phyloP scores from a whole-genome alignment of 495 filamentous ascomycete species.

The Aspergillus sclerotioniger region DNA sequence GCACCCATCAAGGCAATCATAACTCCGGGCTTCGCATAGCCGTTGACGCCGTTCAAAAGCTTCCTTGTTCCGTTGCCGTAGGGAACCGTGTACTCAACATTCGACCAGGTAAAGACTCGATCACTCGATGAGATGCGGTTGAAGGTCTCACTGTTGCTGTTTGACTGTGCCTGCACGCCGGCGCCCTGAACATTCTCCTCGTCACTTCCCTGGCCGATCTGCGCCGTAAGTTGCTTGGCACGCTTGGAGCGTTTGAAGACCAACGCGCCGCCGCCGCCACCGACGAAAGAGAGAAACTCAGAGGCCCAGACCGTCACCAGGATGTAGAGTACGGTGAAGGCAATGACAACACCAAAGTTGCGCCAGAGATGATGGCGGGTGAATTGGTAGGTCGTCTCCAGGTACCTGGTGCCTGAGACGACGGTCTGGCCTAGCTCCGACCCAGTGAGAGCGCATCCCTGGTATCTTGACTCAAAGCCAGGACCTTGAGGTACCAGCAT shows the following conservation, averaged over 20 bases:
- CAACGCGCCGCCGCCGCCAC: slow-evolving; percentile 56
- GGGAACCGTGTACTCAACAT: slow-evolving; percentile 71
- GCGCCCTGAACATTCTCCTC: slow-evolving; percentile 44
- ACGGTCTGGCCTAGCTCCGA: slow-evolving; percentile 40
- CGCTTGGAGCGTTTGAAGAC: slow-evolving; percentile 67
- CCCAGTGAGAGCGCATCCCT: slow-evolving; percentile 63
- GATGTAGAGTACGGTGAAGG: slow-evolving; percentile 67
- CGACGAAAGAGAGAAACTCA: slow-evolving; percentile 52
- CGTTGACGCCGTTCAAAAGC: slow-evolving; percentile 68
- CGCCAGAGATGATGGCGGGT: slow-evolving; percentile 69
- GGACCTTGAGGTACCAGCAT: slow-evolving; percentile 58
- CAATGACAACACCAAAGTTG: slow-evolving; percentile 74
- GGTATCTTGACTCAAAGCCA: slow-evolving; percentile 47
- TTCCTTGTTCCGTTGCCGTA: slow-evolving; percentile 67
- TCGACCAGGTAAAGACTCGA: slow-evolving; percentile 71
- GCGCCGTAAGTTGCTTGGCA: slow-evolving; percentile 50
- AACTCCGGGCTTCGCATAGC: slow-evolving; percentile 76
- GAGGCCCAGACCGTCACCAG: slow-evolving; percentile 61
- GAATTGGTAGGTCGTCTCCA: slow-evolving; percentile 57
- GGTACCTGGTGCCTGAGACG: slow-evolving; percentile 60
- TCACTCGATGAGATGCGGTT: slow-evolving; percentile 58
- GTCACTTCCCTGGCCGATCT: slow-evolving; percentile 38
- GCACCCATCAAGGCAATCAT: slow-evolving; percentile 84
- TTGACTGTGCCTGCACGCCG: slow-evolving; percentile 36
- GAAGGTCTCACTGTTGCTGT: slow-evolving; percentile 42